Percentiles rank a stretch among this genome's conserved stretches.
Conservation (phyloP, 2,329 filamentous ascomycete genomes). For the Scolecobasidium constrictum region DNA sequence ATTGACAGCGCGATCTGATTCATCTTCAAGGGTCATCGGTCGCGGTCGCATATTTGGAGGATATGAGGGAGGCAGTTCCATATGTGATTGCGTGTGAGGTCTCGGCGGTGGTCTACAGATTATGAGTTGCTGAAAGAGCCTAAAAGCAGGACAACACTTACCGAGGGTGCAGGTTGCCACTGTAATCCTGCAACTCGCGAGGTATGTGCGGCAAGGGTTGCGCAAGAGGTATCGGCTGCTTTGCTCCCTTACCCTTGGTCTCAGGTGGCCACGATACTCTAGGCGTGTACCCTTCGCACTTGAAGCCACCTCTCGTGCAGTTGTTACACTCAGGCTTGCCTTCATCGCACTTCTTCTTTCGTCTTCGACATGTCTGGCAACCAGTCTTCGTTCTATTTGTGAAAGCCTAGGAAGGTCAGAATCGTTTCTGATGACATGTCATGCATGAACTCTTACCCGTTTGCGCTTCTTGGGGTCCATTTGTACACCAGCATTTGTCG, state of each 20-base stretch:
- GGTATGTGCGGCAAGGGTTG: conserved; percentile 47
- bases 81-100: background rate
- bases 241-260: conserved; percentile 47
- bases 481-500: conserved; percentile 35
- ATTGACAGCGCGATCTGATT: conserved; percentile 5
- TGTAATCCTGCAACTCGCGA: conserved; percentile 35
- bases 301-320: conserved; percentile 79
- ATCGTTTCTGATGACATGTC: conserved; percentile 12
- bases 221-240: conserved; percentile 46
- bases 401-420: conserved; percentile 47
- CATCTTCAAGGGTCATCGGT: conserved; percentile 3
- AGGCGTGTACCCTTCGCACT: conserved; percentile 82
- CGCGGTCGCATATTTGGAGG: conserved; percentile 5
- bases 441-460: conserved; percentile 30
- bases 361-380: conserved; percentile 78
- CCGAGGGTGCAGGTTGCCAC: conserved; percentile 10
- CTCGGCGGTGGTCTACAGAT: background rate
- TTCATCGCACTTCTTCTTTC: conserved; percentile 98
- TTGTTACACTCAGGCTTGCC: conserved; percentile 89
- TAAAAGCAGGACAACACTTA: background rate
- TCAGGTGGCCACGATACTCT: conserved; percentile 71
- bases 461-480: conserved; percentile 34
- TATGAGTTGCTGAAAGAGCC: background rate
- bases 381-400: conserved; percentile 94
- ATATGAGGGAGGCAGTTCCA: background rate